These are phyloP conservation scores for Pyrrhoderma lamaoense DNA, from an alignment of 1,284 basidiomycete genomes.

Conservation along the genomic window DNA sequence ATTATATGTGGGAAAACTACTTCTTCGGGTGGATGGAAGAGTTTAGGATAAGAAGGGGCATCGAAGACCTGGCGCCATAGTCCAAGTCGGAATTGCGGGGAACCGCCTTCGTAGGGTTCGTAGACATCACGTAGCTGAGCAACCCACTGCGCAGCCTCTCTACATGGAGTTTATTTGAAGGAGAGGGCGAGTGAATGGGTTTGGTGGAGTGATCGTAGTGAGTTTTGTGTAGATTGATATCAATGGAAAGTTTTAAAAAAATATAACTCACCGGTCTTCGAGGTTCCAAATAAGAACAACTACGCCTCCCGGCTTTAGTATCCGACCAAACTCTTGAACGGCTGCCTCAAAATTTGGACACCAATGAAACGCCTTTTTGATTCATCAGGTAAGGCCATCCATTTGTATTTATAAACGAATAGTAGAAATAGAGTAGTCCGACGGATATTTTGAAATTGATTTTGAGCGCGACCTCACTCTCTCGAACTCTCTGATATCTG, in stretches of 20 bases:
- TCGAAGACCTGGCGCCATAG: slow-evolving; percentile 63
- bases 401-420: too few relatives aligned
- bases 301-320: slow-evolving; percentile 59
- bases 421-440: too few relatives aligned
- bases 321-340: slow-evolving; percentile 57
- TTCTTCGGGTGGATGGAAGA: slow-evolving; percentile 51
- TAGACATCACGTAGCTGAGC: slow-evolving; percentile 57
- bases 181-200: too few relatives aligned
- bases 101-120: slow-evolving; percentile 56
- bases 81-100: slow-evolving; percentile 67
- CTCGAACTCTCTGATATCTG: too few relatives aligned
- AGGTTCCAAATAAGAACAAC: slow-evolving; percentile 74
- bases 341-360: slow-evolving; percentile 65
- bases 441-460: too few relatives aligned
- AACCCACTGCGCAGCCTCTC: slow-evolving; percentile 59
- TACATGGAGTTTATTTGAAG: slow-evolving; percentile 26
- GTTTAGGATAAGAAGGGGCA: slow-evolving; percentile 42
- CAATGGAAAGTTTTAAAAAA: background rate
- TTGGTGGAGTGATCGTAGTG: too few relatives aligned
- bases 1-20: slow-evolving; percentile 36
- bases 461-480: too few relatives aligned
- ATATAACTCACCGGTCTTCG: slow-evolving; percentile 53
- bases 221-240: too few relatives aligned
- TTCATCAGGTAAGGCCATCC: background rate
- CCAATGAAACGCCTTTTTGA: slow-evolving; percentile 73